Evolutionary conservation across 768 basidiomycete genomes (phyloP).

Genomic region (Termitomyces sp.): DNA sequence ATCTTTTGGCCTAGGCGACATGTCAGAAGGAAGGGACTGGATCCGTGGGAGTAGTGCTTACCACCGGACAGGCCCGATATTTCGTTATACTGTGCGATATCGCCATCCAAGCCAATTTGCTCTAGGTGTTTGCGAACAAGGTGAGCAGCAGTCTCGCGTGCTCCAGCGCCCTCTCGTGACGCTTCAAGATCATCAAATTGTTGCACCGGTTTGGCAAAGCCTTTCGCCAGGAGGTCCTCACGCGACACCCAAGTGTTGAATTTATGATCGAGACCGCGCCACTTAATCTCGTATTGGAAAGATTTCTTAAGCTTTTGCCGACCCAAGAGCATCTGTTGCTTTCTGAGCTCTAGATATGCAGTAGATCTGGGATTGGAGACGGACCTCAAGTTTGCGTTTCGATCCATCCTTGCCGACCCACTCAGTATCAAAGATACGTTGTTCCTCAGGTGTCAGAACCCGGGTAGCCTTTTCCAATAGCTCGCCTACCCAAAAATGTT

Average conservation of each 20-base stretch:
- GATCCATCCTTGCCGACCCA: conserved; percentile 91
- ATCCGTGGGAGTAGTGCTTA: conserved; percentile 23
- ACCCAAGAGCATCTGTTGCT: conserved; percentile 72
- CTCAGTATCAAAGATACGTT: conserved; percentile 69
- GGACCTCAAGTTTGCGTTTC: conserved; percentile 84
- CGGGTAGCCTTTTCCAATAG: conserved; percentile 88
- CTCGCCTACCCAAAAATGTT: conserved; percentile 50
- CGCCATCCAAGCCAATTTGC: conserved; percentile 93
- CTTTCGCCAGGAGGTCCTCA: conserved; percentile 79
- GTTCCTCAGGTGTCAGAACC: conserved; percentile 84
- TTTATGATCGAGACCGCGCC: conserved; percentile 77
- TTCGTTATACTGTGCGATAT: conserved; percentile 98
- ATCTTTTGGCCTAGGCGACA: conserved; percentile 78
- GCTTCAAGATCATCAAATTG: conserved; percentile 97
- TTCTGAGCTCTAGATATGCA: conserved; percentile 3
- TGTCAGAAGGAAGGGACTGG: neutral
- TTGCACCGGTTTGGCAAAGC: conserved; percentile 84
- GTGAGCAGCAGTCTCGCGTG: conserved; percentile 77
- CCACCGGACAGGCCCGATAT: conserved; percentile 92
- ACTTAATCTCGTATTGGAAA: conserved; percentile 90
- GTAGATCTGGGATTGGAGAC: conserved; percentile 12
- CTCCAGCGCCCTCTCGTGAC: conserved; percentile 90
- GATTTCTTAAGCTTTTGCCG: conserved; percentile 97
- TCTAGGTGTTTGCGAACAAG: conserved; percentile 89
- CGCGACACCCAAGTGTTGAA: conserved; percentile 91